Evolutionary conservation across 2,329 filamentous ascomycete genomes (phyloP).

Genomic region (Celoporthe dispersa): DNA sequence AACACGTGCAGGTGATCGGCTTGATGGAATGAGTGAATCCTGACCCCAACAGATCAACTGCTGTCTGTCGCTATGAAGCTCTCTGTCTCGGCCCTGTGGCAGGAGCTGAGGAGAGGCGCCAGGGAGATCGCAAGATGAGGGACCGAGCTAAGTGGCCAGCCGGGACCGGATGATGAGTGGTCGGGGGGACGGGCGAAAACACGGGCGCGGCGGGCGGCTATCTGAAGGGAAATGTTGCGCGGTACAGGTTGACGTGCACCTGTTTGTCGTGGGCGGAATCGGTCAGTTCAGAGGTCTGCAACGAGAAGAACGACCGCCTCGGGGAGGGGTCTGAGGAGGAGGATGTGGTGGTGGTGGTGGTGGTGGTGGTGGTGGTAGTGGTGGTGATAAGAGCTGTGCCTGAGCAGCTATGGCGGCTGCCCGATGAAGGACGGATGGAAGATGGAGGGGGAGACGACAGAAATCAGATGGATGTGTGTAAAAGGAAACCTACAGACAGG

Average conservation of each 20-base stretch:
- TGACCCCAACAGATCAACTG: conserved; percentile 15
- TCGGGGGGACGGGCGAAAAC: neutral
- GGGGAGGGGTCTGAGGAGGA: neutral
- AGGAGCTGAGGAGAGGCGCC: conserved; percentile 6
- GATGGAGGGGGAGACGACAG: conserved; percentile 2
- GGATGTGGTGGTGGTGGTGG: neutral
- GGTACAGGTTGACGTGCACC: neutral
- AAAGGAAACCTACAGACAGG: conserved; percentile 1
- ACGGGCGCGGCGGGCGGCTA: neutral
- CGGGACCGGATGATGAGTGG: conserved; percentile 14
- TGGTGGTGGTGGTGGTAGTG: neutral
- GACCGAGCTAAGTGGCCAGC: conserved; percentile 19
- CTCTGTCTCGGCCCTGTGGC: conserved; percentile 1
- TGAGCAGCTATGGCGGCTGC: neutral
- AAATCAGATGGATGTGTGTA: neutral
- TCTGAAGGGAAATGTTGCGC: neutral
- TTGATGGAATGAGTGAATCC: neutral
- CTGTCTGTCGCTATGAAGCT: conserved; percentile 9
- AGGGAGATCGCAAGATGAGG: conserved; percentile 4
- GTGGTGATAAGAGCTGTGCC: neutral
- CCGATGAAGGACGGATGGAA: neutral
- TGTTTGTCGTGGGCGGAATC: neutral
- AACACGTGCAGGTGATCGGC: neutral
- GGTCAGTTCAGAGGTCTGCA: neutral
- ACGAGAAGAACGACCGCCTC: neutral